Evolutionary conservation across 345 rosid species (phyloP).

Genomic region (Populus euphratica): DNA sequence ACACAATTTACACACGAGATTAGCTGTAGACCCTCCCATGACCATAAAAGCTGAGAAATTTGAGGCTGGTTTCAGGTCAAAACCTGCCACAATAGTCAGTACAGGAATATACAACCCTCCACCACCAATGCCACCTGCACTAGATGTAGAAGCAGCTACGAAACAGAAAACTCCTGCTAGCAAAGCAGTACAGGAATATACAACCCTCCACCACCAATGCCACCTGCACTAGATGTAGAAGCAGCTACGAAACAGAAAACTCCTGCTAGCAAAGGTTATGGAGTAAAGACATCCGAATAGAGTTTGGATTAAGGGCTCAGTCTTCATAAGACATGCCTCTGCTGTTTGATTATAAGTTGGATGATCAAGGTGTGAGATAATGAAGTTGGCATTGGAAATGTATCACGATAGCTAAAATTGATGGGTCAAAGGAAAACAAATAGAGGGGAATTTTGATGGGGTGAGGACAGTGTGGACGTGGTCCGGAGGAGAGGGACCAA

Average conservation of each 20-base stretch:
- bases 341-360: too few species aligned
- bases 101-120: constrained; percentile 86
- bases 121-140: constrained; percentile 93
- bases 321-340: too few species aligned
- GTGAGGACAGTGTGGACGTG: too few species aligned
- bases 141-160: constrained; percentile 67
- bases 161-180: constrained; percentile 60
- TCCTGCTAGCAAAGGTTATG: constrained; percentile 37
- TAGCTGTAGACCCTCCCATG: constrained; percentile 79
- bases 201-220: constrained; percentile 87
- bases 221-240: constrained; percentile 86
- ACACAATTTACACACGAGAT: constrained; percentile 52
- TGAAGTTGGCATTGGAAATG: too few species aligned
- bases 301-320: background rate
- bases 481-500: too few species aligned
- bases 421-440: too few species aligned
- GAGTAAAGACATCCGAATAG: background rate
- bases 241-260: constrained; percentile 63
- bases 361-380: too few species aligned
- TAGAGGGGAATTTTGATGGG: too few species aligned
- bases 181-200: constrained; percentile 68
- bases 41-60: constrained; percentile 92
- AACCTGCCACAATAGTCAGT: constrained; percentile 57
- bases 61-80: constrained; percentile 78
- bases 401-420: too few species aligned